A percentile compares a stretch with the other conserved stretches of the same genome.
These are phyloP conservation scores for Ogataea populi-albae DNA, from an alignment of 805 yeast genomes.

Conservation along the genomic window DNA sequence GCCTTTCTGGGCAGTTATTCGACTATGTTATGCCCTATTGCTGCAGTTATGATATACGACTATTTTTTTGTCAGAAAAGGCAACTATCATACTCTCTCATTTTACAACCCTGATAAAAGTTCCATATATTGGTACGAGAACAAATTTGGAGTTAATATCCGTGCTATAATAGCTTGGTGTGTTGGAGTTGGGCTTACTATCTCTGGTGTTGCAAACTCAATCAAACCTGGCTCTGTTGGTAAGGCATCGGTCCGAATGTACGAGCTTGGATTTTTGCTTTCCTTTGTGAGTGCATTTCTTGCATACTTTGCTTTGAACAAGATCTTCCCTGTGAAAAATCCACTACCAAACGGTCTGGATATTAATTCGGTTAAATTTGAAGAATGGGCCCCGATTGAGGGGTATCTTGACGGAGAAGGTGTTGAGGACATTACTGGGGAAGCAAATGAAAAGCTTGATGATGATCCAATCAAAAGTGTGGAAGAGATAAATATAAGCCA, in stretches of 20 bases:
- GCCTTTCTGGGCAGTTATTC: slow-evolving; percentile 17
- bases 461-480: slow-evolving; percentile 1
- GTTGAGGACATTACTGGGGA: slow-evolving; percentile 6
- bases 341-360: slow-evolving; percentile 5
- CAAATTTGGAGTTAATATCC: slow-evolving; percentile 8
- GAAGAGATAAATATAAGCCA: slow-evolving; percentile 1
- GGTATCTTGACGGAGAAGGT: slow-evolving; percentile 7
- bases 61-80: slow-evolving; percentile 16
- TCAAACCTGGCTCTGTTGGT: slow-evolving; percentile 11
- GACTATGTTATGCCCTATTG: slow-evolving; percentile 13
- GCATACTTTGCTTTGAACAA: slow-evolving; percentile 7
- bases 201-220: slow-evolving; percentile 13
- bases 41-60: slow-evolving; percentile 14
- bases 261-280: slow-evolving; percentile 14
- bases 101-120: slow-evolving; percentile 9
- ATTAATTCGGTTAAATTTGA: slow-evolving; percentile 7
- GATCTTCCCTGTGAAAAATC: slow-evolving; percentile 3
- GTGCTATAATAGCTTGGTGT: slow-evolving; percentile 8
- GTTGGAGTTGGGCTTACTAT: slow-evolving; percentile 10
- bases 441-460: background rate
- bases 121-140: slow-evolving; percentile 7
- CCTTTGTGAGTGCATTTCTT: slow-evolving; percentile 10
- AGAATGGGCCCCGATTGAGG: slow-evolving; percentile 10
- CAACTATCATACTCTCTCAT: slow-evolving; percentile 13
- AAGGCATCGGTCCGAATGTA: slow-evolving; percentile 14